phyloP scores from a whole-genome alignment of 495 filamentous ascomycete species.

The Bathelium albidoporum region DNA sequence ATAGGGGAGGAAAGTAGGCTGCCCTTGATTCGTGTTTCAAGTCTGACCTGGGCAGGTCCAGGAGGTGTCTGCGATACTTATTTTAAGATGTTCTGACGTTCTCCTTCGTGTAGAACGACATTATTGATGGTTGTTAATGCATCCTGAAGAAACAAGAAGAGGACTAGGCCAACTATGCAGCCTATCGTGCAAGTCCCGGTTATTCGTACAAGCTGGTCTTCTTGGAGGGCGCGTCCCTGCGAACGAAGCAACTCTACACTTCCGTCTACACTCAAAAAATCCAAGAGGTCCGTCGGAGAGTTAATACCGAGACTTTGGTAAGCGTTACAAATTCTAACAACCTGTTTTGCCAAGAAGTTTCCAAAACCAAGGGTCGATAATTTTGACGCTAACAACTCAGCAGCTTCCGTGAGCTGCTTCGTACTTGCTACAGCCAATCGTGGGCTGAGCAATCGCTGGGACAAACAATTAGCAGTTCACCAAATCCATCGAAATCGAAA shows the following conservation, averaged over 20 bases:
- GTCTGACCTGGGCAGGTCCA: neutral
- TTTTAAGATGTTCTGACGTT: neutral
- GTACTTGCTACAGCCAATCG: neutral
- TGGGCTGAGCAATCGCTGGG: neutral
- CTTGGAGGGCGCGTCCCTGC: neutral
- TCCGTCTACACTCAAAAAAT: neutral
- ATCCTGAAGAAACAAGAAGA: neutral
- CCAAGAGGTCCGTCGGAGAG: neutral
- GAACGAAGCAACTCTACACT: neutral
- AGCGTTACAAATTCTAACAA: neutral
- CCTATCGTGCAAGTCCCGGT: neutral
- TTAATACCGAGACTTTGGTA: neutral
- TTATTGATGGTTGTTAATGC: neutral
- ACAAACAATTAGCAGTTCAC: neutral
- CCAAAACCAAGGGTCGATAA: neutral
- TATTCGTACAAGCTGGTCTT: neutral
- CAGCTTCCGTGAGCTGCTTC: neutral
- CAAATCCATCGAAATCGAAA: neutral
- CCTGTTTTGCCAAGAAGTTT: neutral
- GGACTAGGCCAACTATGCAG: neutral
- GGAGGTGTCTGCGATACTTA: neutral
- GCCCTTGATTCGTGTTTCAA: neutral
- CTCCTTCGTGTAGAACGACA: neutral
- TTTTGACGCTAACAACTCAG: neutral
- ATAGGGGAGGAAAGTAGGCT: too few species aligned